phyloP scores from a whole-genome alignment of 768 basidiomycete genomes.

The Galerina sulciceps region DNA sequence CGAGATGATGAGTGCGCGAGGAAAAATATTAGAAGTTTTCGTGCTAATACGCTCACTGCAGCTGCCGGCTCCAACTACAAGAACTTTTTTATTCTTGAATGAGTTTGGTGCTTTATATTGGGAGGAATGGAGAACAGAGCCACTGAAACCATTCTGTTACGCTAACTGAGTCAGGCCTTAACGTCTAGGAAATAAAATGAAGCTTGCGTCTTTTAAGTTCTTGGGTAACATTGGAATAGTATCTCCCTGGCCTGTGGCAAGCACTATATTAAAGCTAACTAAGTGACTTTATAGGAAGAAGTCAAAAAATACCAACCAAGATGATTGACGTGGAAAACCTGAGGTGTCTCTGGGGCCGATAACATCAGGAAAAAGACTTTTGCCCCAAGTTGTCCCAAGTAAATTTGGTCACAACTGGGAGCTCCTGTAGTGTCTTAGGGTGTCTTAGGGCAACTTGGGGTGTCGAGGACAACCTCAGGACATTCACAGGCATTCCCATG shows the following conservation, averaged over 20 bases:
- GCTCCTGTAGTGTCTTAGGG: no score
- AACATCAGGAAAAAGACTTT: no score
- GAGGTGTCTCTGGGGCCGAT: slow-evolving; percentile 43
- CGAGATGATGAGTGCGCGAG: no score
- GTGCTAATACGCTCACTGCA: slow-evolving; percentile 44
- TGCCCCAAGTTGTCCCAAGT: no score
- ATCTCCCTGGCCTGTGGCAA: slow-evolving; percentile 57
- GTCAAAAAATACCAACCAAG: background rate
- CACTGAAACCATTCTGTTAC: slow-evolving; percentile 49
- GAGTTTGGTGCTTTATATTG: slow-evolving; percentile 48
- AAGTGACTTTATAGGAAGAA: no score
- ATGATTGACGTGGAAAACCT: slow-evolving; percentile 47
- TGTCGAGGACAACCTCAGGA: no score
- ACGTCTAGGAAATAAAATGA: background rate
- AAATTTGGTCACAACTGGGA: no score
- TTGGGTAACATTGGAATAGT: slow-evolving; percentile 48
- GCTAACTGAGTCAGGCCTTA: no score
- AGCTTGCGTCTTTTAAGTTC: slow-evolving; percentile 44
- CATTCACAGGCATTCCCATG: no score
- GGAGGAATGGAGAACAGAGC: slow-evolving; percentile 55
- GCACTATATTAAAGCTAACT: slow-evolving; percentile 36
- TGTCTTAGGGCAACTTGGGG: no score
- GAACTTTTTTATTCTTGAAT: slow-evolving; percentile 62
- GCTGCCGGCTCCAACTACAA: slow-evolving; percentile 58
- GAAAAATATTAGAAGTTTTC: background rate